Percentiles rank a stretch among this genome's conserved stretches.
These are phyloP conservation scores for Neophaeococcomyces aloes DNA, from an alignment of 2,329 filamentous ascomycete species.

Conservation along the genomic window DNA sequence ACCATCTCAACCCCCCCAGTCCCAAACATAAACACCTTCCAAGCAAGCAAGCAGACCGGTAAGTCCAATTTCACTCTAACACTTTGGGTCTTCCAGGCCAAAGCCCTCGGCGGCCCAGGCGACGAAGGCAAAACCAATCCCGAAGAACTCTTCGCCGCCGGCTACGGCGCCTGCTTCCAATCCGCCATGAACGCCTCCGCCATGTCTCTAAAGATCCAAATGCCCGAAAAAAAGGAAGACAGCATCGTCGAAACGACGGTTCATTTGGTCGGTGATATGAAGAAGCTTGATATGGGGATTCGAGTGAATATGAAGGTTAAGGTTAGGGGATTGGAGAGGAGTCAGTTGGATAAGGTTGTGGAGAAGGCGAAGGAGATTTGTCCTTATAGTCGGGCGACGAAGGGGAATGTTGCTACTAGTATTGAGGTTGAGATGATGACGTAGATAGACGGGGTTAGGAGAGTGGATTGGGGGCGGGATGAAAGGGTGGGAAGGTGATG, in stretches of 20 bases:
- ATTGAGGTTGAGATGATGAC: constrained; percentile 10
- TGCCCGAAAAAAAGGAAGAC: constrained; percentile 29
- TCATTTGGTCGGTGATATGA: constrained; percentile 35
- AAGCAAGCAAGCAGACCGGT: too few relatives aligned
- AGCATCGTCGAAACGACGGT: constrained; percentile 34
- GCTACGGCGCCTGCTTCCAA: constrained; percentile 40
- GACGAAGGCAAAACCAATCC: constrained; percentile 36
- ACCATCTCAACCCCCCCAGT: too few relatives aligned
- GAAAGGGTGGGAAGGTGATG: too few relatives aligned
- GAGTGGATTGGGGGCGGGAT: too few relatives aligned
- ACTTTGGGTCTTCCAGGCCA: constrained; percentile 26
- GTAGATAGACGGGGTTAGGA: too few relatives aligned
- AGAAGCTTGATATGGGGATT: constrained; percentile 36
- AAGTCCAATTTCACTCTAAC: too few relatives aligned
- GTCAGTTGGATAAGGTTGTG: constrained; percentile 14
- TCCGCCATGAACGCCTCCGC: constrained; percentile 38
- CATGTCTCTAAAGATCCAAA: constrained; percentile 30
- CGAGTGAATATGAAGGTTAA: constrained; percentile 35
- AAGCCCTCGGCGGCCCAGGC: constrained; percentile 32
- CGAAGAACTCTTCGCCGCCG: constrained; percentile 40
- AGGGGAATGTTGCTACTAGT: constrained; percentile 17
- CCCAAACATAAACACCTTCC: too few relatives aligned
- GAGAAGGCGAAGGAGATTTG: constrained; percentile 17
- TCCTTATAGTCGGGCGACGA: constrained; percentile 14
- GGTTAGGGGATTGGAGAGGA: constrained; percentile 19